These are phyloP conservation scores for Xanthoconium stramineum DNA, from an alignment of 768 basidiomycete species.

Conservation along the genomic window DNA sequence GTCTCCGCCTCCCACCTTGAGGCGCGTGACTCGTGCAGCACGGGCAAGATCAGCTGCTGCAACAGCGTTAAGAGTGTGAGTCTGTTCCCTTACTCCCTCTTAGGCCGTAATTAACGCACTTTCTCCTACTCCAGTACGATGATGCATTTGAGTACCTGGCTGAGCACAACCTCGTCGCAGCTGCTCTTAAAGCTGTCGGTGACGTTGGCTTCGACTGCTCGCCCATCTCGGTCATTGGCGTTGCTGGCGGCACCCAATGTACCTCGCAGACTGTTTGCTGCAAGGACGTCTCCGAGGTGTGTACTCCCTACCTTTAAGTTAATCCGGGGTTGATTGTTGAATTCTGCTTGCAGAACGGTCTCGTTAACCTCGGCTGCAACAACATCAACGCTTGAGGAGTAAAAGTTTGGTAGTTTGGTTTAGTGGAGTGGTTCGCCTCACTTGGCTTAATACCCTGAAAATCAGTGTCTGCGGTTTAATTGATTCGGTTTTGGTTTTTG, in stretches of 20 bases:
- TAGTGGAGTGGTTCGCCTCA: neutral
- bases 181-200: neutral
- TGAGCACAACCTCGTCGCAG: neutral
- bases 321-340: neutral
- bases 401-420: neutral
- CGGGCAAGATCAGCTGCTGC: constrained; percentile 8
- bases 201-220: neutral
- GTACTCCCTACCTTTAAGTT: neutral
- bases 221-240: neutral
- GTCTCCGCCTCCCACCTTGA: constrained; percentile 5
- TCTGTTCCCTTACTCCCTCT: neutral
- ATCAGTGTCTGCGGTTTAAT: no score
- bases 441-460: neutral
- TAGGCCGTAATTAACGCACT: neutral
- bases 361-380: neutral
- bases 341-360: neutral
- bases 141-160: neutral
- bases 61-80: constrained; percentile 1
- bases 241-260: neutral
- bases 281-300: neutral
- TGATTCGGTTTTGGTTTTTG: no score
- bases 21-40: constrained; percentile 12
- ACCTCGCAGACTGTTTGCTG: constrained; percentile 8
- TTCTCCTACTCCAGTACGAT: no score
- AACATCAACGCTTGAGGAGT: neutral